A percentile compares a stretch with the other conserved stretches of the same genome.
Conservation (phyloP, 2,329 filamentous ascomycete genomes). For the Hirsutella rhossiliensis region DNA sequence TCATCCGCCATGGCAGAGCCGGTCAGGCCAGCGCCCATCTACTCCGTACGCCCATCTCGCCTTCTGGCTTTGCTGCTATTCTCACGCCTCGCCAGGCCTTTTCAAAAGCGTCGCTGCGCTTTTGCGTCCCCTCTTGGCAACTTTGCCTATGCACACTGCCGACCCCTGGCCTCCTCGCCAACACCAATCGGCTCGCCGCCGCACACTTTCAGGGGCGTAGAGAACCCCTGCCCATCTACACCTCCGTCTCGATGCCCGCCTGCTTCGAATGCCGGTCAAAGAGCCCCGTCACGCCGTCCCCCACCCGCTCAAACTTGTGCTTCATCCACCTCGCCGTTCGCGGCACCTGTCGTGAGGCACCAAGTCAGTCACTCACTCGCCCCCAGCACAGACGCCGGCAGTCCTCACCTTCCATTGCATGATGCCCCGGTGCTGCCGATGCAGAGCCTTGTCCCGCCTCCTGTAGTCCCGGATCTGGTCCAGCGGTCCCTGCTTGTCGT, state of each 20-base stretch:
- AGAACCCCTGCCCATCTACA: constrained; percentile 32
- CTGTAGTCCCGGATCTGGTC: constrained; percentile 49
- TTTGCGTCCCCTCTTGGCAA: too few species aligned
- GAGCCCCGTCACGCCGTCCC: constrained; percentile 42
- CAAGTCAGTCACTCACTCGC: constrained; percentile 1
- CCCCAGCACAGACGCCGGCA: not conserved
- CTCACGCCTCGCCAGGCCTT: too few species aligned
- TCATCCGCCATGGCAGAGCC: too few species aligned
- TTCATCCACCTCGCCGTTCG: constrained; percentile 37
- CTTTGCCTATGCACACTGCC: too few species aligned
- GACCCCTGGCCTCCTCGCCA: too few species aligned
- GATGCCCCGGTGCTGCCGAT: constrained; percentile 53
- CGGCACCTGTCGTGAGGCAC: constrained; percentile 21
- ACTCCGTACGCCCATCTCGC: too few species aligned
- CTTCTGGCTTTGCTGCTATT: too few species aligned
- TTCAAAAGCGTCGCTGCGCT: too few species aligned
- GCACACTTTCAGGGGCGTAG: too few species aligned
- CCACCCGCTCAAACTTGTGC: constrained; percentile 42
- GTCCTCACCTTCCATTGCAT: constrained; percentile 54
- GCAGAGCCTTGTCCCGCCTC: constrained; percentile 44
- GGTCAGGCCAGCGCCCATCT: too few species aligned
- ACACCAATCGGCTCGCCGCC: too few species aligned
- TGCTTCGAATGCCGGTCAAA: constrained; percentile 49
- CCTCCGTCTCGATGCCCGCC: constrained; percentile 55
- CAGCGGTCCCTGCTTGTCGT: constrained; percentile 30